Conservation (phyloP, 2,329 filamentous ascomycete species). For the Ascochyta pisi region DNA sequence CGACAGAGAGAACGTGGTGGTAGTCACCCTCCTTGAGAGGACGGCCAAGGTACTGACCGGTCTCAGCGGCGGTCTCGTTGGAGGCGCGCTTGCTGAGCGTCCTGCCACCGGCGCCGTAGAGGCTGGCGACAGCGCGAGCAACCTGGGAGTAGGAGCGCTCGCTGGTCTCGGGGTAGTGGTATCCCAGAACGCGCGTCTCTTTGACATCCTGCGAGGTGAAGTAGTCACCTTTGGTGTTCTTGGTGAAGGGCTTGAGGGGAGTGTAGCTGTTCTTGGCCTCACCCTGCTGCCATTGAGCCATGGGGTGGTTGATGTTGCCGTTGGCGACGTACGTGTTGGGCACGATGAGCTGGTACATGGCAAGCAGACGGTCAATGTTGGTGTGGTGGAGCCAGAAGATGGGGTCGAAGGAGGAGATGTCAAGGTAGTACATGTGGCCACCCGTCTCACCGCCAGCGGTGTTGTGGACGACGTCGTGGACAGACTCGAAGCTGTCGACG, state of each 20-base stretch:
- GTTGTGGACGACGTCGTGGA: slow-evolving; percentile 46
- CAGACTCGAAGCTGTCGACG: slow-evolving; percentile 47
- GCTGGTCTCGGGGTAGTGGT: slow-evolving; percentile 48
- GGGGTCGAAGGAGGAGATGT: slow-evolving; percentile 80
- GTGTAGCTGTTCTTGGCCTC: slow-evolving; percentile 61
- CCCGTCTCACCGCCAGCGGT: slow-evolving; percentile 54
- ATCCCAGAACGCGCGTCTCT: slow-evolving; percentile 52
- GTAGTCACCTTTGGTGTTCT: slow-evolving; percentile 55
- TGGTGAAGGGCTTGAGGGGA: slow-evolving; percentile 48
- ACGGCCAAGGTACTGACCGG: slow-evolving; percentile 42
- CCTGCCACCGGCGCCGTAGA: slow-evolving; percentile 52
- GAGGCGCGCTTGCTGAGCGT: slow-evolving; percentile 32
- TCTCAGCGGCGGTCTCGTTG: slow-evolving; percentile 17
- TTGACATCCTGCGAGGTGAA: slow-evolving; percentile 41
- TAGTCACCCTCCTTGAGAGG: slow-evolving; percentile 45
- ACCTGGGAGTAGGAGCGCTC: slow-evolving; percentile 32
- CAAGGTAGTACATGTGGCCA: slow-evolving; percentile 76
- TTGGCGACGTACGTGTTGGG: slow-evolving; percentile 71
- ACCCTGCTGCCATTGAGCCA: slow-evolving; percentile 52
- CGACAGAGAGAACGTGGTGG: slow-evolving; percentile 42
- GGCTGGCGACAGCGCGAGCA: slow-evolving; percentile 34
- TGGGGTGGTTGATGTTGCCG: slow-evolving; percentile 38
- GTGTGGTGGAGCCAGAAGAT: slow-evolving; percentile 56
- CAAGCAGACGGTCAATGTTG: slow-evolving; percentile 60
- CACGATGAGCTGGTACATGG: slow-evolving; percentile 79